Base-by-base conservation (phyloP, 2,329 filamentous ascomycete genomes). In the Trichoderma sp. region DNA sequence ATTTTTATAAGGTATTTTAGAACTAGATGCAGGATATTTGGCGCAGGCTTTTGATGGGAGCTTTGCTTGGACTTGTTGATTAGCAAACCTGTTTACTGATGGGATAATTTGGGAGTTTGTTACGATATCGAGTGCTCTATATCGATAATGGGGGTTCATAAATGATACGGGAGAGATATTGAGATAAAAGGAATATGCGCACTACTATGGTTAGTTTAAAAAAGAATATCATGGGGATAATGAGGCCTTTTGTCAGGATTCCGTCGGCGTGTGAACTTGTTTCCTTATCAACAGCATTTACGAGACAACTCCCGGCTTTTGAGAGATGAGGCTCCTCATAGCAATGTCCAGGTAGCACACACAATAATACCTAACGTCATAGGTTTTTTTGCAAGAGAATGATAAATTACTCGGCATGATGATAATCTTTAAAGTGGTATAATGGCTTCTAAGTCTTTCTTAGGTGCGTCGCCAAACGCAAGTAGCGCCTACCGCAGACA, bases 1-100 rank as follows among this genome's bases (percentile, higher is more conserved):
- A 29, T 49, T 74, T 52, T 27, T 73, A 61, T 75, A 61, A 61
- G 31, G 14, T 0, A 11, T 33, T 19, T 47, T 57, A 2, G 31
- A 47, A 10, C 21, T 19, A 19, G 21, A 7, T 35, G 55, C 11
- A 13, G 16, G 33, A 37, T 31, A 49, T 24, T 24, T 4, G 21
- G 43, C 21, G 57, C 40, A n/a, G 53, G 58, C 47, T 60, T 52
- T 68, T 64, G 21, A 52, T 47, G 49, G 58, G 47, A 62, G 27
- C 4, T 21, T 31, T 16, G 33, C n/a, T 37, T 37, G 7, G n/a
- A 33, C 47, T 33, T 52, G 13, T 24, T 14, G 40, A 52, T 40
- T 11, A 21, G 29, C 27, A 43, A 29, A 13, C 40, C 16, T 19
- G 0, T 65, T 14, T 27, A n/a, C 7, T 11, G 11, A 37, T 40